Conservation (phyloP, 768 basidiomycete genomes). For the Boletus barrowsii region DNA sequence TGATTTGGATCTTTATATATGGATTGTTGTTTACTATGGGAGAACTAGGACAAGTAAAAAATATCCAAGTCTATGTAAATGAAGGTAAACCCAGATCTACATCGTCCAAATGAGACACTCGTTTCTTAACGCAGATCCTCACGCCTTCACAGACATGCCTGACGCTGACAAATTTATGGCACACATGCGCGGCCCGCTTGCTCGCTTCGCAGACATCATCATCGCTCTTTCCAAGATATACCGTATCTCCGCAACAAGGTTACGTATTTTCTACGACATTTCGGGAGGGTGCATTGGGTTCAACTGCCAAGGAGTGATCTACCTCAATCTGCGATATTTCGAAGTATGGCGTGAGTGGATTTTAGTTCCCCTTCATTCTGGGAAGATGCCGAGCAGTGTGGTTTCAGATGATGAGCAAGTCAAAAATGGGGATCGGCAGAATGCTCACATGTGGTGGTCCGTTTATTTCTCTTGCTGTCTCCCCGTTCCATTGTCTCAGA, state of each 20-base stretch:
- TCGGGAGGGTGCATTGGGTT: conserved; percentile 83
- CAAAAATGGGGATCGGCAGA: not conserved
- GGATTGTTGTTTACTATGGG: not conserved
- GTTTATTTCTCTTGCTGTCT: no score
- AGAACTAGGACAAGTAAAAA: conserved; percentile 21
- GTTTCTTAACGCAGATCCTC: not conserved
- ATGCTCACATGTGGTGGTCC: not conserved
- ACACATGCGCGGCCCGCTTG: conserved; percentile 48
- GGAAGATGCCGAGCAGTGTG: not conserved
- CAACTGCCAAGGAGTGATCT: conserved; percentile 81
- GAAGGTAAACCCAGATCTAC: conserved; percentile 39
- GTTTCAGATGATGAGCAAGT: not conserved
- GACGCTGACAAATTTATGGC: conserved; percentile 45
- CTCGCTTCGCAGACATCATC: conserved; percentile 69
- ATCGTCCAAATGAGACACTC: no score
- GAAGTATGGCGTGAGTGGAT: conserved; percentile 57
- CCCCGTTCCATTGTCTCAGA: not conserved
- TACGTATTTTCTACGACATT: conserved; percentile 82
- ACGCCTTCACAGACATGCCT: not conserved
- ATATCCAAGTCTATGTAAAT: conserved; percentile 57
- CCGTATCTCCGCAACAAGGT: conserved; percentile 57
- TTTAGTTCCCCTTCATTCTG: not conserved
- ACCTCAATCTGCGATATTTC: conserved; percentile 59
- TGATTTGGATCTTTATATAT: not conserved
- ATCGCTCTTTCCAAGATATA: conserved; percentile 62